Percentiles rank a stretch among this genome's conserved stretches.
phyloP scores from a whole-genome alignment of 2,329 filamentous ascomycete species.

The Aureobasidium sp. region DNA sequence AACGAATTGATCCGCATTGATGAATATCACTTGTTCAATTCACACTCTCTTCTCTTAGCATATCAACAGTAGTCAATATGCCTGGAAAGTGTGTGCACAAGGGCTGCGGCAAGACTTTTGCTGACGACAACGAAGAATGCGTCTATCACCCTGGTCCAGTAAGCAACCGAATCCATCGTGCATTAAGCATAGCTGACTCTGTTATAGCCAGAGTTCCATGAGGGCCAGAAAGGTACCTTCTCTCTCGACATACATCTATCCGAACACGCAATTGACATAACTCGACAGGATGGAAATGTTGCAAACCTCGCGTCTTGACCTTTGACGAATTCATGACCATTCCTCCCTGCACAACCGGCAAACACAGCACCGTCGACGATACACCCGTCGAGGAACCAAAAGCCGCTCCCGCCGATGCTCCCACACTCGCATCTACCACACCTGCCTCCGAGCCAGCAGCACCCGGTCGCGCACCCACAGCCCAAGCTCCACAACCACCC shows the following conservation, averaged over 20 bases:
- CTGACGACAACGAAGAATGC: conserved; percentile 74
- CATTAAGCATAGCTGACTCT: background rate
- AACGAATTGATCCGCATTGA: conserved; percentile 1
- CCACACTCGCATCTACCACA: background rate
- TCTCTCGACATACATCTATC: conserved; percentile 3
- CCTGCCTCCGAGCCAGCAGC: background rate
- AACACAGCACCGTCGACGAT: conserved; percentile 81
- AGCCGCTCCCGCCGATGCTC: conserved; percentile 11
- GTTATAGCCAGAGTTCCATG: conserved; percentile 71
- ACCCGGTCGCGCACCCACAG: conserved; percentile 3
- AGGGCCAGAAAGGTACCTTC: conserved; percentile 86
- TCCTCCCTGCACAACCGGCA: conserved; percentile 83
- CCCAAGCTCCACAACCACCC: conserved; percentile 15
- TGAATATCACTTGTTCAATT: background rate
- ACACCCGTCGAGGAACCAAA: conserved; percentile 35
- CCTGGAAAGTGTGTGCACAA: conserved; percentile 90
- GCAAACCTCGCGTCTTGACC: conserved; percentile 90
- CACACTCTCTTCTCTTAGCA: background rate
- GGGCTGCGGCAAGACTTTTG: conserved; percentile 84
- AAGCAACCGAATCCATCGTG: background rate
- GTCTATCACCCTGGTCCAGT: conserved; percentile 70
- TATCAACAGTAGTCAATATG: conserved; percentile 37
- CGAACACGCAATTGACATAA: background rate
- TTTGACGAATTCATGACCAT: conserved; percentile 98
- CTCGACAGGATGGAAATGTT: conserved; percentile 90